Base-by-base conservation (phyloP, 805 yeast genomes). In the Priceomyces fermenticarens region DNA sequence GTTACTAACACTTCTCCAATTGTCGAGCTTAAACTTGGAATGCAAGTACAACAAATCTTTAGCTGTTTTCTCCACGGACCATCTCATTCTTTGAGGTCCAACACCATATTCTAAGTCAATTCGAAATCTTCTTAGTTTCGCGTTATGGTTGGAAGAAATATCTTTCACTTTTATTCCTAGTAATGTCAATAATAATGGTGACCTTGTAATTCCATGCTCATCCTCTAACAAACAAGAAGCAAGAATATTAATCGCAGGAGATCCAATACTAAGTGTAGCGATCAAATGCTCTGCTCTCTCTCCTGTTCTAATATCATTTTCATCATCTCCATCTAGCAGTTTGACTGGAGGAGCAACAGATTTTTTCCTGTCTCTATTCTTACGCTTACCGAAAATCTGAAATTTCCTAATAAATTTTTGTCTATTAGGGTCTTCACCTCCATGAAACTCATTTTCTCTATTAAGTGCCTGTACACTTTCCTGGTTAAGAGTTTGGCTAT, bases 31-130 rank as follows among this genome's bases (percentile, higher is more conserved):
- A 46, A 90, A 67, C 40, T 78, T 75, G 13, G 85, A 77, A 58
- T 90, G 95, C 41, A 91, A 69, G 17, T 72, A 72, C n/a, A 77
- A 64, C 32, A 93, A 69, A 46, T 89, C 96, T 51, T 81, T 79
- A 36, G 83, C 78, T 15, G 80, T 83, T 52, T 83, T 84, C 23
- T 79, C 72, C 5, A 93, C 77, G 1, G 83, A 70, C 99, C 99
- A 93, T 51, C 78, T 78, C 51, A 89, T 67, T 40, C 89, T 65
- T 41, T 82, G 78, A 4, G 80, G 77, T 2, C 96, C 96, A 26
- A 89, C 78, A 5, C 98, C 99, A 55, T 93, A 93, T 56, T 90
- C 96, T 34, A 93, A 67, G 36, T 84, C 86, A n/a, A 93, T 67
- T 44, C 77, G 70, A 50, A 77, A 85, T 40, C 70, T 75, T 42